Evolutionary conservation across 306 rosid genomes (phyloP).

Genomic region (Adenanthera pavonina): DNA sequence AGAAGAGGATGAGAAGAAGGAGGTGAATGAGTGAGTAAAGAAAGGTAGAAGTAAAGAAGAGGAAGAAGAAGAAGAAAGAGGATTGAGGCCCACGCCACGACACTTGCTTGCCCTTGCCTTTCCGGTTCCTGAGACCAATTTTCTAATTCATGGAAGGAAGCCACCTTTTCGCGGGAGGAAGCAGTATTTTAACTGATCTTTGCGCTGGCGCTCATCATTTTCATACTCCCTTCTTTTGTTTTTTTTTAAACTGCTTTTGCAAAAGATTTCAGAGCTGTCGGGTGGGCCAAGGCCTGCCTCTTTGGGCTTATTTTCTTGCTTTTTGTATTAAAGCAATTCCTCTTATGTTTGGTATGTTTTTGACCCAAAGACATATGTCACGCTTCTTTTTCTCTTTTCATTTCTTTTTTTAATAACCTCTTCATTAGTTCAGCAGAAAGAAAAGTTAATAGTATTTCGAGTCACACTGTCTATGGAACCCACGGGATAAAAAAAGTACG

Average conservation of each 20-base stretch:
- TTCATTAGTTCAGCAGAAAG: neutral
- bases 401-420: neutral
- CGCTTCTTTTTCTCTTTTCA: neutral
- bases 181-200: conserved; percentile 55
- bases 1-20: conserved; percentile 17
- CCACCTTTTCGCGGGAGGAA: conserved; percentile 73
- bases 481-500: neutral
- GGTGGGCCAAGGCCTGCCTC: conserved; percentile 17
- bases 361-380: neutral
- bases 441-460: neutral
- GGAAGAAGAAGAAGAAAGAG: conserved; percentile 10
- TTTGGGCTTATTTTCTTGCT: neutral
- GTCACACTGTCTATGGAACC: neutral
- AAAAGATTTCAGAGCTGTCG: conserved; percentile 8
- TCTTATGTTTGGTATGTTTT: neutral
- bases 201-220: conserved; percentile 42
- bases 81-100: conserved; percentile 52
- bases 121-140: conserved; percentile 63
- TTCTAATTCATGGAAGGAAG: conserved; percentile 51
- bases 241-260: conserved; percentile 9
- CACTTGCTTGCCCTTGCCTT: conserved; percentile 44
- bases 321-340: neutral
- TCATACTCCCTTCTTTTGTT: neutral
- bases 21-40: conserved; percentile 17
- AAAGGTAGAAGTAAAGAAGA: neutral